A percentile compares a stretch with the other conserved stretches of the same genome.
Conservation (phyloP, 176 grass and related monocot genomes). For the Oryza brachyantha region DNA sequence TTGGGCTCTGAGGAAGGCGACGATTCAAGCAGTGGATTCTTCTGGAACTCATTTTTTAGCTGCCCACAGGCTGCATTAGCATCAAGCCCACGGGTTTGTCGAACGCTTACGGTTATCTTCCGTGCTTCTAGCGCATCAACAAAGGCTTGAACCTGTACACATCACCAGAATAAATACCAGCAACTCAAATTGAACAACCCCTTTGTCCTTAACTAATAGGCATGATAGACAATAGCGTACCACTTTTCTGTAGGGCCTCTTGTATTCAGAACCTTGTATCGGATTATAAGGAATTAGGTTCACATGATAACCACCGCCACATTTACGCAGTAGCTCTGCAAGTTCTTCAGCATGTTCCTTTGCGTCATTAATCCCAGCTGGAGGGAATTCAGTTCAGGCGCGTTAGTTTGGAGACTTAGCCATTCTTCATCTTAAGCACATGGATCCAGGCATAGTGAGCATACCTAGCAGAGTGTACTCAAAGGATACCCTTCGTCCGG, state of each 20-base stretch:
- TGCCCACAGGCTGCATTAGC: conserved; percentile 94
- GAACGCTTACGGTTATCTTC: conserved; percentile 77
- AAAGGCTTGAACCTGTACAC: conserved; percentile 61
- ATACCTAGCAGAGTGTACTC: conserved; percentile 98
- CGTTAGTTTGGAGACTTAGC: neutral
- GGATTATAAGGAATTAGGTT: conserved; percentile 97
- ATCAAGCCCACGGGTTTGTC: conserved; percentile 87
- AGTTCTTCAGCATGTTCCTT: conserved; percentile 71
- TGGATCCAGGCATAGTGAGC: neutral
- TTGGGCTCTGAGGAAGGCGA: conserved; percentile 20
- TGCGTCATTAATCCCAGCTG: conserved; percentile 89
- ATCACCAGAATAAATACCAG: neutral
- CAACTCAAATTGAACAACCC: neutral
- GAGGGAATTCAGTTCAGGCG: neutral
- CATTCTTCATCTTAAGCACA: neutral
- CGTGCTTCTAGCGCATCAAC: conserved; percentile 59
- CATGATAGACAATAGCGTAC: conserved; percentile 29
- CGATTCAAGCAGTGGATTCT: conserved; percentile 57
- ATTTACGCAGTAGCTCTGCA: conserved; percentile 52
- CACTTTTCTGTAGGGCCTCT: conserved; percentile 91
- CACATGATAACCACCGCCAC: conserved; percentile 83
- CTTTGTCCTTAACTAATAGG: neutral
- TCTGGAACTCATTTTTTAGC: conserved; percentile 86
- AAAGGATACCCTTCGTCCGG: conserved; percentile 73
- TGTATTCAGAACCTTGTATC: conserved; percentile 85